Evolutionary conservation across 257 asterid species (phyloP).

Genomic region (Cordia subcordata): DNA sequence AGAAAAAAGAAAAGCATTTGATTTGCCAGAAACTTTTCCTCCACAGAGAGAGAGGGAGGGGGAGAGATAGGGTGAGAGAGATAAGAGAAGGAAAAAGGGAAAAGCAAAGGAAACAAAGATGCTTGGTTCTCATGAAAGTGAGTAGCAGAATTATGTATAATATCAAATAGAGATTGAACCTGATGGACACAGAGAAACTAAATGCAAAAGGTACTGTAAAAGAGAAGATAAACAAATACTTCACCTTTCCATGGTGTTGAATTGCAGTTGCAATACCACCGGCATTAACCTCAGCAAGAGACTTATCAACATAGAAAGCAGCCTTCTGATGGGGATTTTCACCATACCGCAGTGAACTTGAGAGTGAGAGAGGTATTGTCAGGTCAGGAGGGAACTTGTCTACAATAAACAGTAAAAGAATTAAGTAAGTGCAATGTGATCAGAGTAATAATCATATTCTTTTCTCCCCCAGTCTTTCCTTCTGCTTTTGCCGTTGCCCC

Average conservation of each 20-base stretch:
- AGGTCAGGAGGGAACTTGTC: conserved; percentile 77
- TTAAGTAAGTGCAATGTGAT: too few species aligned
- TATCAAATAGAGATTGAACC: neutral
- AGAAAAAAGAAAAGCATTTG: too few species aligned
- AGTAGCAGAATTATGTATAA: neutral
- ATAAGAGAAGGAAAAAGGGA: too few species aligned
- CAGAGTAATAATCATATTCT: too few species aligned
- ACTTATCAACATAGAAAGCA: conserved; percentile 84
- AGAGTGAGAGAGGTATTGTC: conserved; percentile 72
- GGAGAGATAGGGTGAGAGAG: too few species aligned
- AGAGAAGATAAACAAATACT: neutral
- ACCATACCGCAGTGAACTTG: conserved; percentile 88
- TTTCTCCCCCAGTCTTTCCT: too few species aligned
- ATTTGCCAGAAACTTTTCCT: neutral
- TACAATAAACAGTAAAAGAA: conserved; percentile 17
- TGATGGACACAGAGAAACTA: neutral
- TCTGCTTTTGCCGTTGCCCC: too few species aligned
- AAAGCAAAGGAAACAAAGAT: too few species aligned
- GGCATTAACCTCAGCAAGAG: conserved; percentile 88
- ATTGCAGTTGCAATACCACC: conserved; percentile 92
- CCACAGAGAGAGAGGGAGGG: too few species aligned
- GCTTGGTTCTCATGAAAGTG: neutral
- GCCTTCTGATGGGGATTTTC: conserved; percentile 99
- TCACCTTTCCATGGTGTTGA: conserved; percentile 96
- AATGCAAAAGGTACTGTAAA: neutral